A percentile compares a stretch with the other conserved stretches of the same genome.
phyloP scores from a whole-genome alignment of 2,329 filamentous ascomycete species.

The Aureobasidium sp. region DNA sequence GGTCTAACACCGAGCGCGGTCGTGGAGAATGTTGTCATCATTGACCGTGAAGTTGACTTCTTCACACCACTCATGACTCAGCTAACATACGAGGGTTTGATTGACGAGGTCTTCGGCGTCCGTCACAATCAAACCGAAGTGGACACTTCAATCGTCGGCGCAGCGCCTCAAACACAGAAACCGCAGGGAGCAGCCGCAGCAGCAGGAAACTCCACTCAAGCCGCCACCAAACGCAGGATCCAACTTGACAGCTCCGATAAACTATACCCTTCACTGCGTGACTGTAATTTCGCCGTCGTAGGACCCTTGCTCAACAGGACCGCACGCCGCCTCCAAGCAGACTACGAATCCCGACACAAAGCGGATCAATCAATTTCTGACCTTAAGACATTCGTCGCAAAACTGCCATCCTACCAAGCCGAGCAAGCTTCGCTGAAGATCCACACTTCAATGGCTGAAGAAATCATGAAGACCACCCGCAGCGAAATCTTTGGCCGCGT shows the following conservation, averaged over 20 bases:
- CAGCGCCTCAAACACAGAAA: conserved; percentile 46
- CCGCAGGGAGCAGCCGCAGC: conserved; percentile 23
- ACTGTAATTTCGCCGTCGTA: conserved; percentile 93
- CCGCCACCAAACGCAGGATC: conserved; percentile 66
- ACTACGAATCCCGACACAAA: conserved; percentile 78
- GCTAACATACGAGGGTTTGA: conserved; percentile 89
- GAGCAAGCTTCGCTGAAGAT: conserved; percentile 90
- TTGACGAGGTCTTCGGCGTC: conserved; percentile 90
- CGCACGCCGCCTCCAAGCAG: conserved; percentile 74
- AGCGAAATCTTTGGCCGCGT: conserved; percentile 82
- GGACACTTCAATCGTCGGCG: conserved; percentile 80
- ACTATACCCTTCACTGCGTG: conserved; percentile 77
- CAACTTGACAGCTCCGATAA: conserved; percentile 83
- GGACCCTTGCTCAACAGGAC: conserved; percentile 84
- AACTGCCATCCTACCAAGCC: conserved; percentile 83
- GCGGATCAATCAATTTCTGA: conserved; percentile 82
- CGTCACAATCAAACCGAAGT: conserved; percentile 89
- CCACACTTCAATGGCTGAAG: conserved; percentile 86
- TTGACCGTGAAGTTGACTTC: conserved; percentile 92
- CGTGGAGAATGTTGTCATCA: conserved; percentile 86
- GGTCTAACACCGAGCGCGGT: conserved; percentile 78
- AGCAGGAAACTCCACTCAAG: conserved; percentile 50
- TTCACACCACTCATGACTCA: conserved; percentile 89
- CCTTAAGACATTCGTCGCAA: conserved; percentile 89
- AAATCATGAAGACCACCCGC: conserved; percentile 88